Conservation (phyloP, 228 moss, liverwort and hornwort genomes). For the Sphagnum fallax region DNA sequence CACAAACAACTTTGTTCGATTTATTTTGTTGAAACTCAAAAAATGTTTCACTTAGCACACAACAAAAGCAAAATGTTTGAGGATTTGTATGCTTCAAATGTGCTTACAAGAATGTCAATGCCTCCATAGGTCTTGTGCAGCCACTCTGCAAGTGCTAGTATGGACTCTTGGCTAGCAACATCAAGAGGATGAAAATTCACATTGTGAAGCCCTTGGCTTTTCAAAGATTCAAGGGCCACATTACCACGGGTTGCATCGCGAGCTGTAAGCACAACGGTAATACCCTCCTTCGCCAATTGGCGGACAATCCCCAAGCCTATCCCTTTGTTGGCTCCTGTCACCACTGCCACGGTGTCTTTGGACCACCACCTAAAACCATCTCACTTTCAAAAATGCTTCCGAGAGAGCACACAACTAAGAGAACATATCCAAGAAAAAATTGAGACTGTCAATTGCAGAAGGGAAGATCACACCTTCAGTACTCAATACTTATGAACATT, state of each 20-base stretch:
- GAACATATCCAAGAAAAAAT: no score
- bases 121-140: slow-evolving; percentile 23
- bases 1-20: no score
- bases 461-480: no score
- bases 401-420: no score
- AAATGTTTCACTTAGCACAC: no score
- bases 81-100: neutral
- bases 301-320: slow-evolving; percentile 39
- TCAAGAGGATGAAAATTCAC: slow-evolving; percentile 36
- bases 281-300: slow-evolving; percentile 33
- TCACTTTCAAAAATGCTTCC: no score
- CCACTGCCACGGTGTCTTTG: slow-evolving; percentile 42
- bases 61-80: neutral
- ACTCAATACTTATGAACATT: no score
- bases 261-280: slow-evolving; percentile 35
- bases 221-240: slow-evolving; percentile 26
- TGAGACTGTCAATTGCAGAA: no score
- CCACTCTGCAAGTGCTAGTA: slow-evolving; percentile 25
- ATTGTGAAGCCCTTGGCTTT: slow-evolving; percentile 28
- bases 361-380: slow-evolving; percentile 36
- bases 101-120: slow-evolving; percentile 37
- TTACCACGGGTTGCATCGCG: slow-evolving; percentile 41
- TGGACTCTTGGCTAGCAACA: slow-evolving; percentile 40
- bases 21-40: no score
- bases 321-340: slow-evolving; percentile 54